Conservation (phyloP, 2,329 filamentous ascomycete genomes). For the Aspergillus hiratsukae region DNA sequence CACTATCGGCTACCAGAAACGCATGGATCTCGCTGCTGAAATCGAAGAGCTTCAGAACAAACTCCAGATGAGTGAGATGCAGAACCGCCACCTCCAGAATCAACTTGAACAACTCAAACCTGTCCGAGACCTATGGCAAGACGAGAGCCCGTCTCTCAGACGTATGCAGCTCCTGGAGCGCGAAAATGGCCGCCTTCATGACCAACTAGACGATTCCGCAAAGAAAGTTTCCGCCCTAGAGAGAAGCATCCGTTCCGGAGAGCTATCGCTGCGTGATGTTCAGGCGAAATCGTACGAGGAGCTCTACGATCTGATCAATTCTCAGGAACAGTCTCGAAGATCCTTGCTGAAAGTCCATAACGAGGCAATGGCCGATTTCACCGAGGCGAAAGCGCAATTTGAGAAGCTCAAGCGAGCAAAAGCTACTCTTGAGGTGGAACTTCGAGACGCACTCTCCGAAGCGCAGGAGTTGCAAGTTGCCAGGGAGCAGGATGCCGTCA, state of each 20-base stretch:
- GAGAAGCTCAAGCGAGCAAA: slow-evolving; percentile 82
- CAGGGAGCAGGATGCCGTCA: slow-evolving; percentile 81
- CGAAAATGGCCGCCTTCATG: slow-evolving; percentile 85
- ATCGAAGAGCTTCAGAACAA: slow-evolving; percentile 91
- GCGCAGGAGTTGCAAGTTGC: slow-evolving; percentile 73
- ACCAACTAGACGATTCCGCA: slow-evolving; percentile 88
- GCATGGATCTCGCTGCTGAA: slow-evolving; percentile 86
- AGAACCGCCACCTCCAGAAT: slow-evolving; percentile 85
- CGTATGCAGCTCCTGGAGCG: slow-evolving; percentile 88
- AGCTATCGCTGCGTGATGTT: slow-evolving; percentile 83
- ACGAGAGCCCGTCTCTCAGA: slow-evolving; percentile 72
- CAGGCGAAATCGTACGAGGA: slow-evolving; percentile 94
- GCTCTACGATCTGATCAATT: slow-evolving; percentile 85
- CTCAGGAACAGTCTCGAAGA: slow-evolving; percentile 82
- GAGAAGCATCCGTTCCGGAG: slow-evolving; percentile 77
- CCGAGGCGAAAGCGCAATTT: slow-evolving; percentile 79
- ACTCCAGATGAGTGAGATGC: slow-evolving; percentile 89
- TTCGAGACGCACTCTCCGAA: slow-evolving; percentile 79
- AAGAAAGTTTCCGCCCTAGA: slow-evolving; percentile 90
- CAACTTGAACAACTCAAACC: slow-evolving; percentile 71
- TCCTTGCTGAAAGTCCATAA: slow-evolving; percentile 81
- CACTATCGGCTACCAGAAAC: slow-evolving; percentile 76
- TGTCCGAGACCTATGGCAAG: slow-evolving; percentile 57
- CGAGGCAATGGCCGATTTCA: slow-evolving; percentile 75
- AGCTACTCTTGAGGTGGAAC: slow-evolving; percentile 73